These are phyloP conservation scores for Ambrosiella cleistominuta DNA, from an alignment of 2,329 filamentous ascomycete genomes.

Conservation along the genomic window DNA sequence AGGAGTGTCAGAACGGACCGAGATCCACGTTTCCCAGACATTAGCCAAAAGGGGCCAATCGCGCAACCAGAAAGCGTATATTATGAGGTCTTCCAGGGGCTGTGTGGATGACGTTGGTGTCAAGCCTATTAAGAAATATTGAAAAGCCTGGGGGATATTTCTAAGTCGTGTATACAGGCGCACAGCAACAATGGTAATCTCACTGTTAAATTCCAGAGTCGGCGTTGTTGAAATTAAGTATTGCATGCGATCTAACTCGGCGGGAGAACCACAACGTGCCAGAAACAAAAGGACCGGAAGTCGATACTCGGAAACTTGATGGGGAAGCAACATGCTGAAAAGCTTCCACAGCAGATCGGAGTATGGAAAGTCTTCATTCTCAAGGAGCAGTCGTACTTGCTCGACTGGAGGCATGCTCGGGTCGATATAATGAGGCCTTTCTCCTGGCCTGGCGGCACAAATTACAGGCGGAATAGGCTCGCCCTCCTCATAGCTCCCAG, in stretches of 20 bases:
- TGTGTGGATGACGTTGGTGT: conserved; percentile 8
- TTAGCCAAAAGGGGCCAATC: conserved; percentile 10
- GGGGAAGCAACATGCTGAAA: neutral
- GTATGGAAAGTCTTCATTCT: conserved; percentile 10
- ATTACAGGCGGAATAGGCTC: neutral
- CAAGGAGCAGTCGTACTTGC: conserved; percentile 6
- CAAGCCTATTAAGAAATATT: conserved; percentile 9
- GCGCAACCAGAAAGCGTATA: conserved; percentile 11
- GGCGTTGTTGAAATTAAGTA: conserved; percentile 11
- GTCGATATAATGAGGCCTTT: conserved; percentile 9
- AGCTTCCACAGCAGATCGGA: conserved; percentile 10
- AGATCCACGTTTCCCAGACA: conserved; percentile 10
- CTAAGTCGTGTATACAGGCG: conserved; percentile 11
- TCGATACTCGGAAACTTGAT: neutral
- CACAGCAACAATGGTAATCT: conserved; percentile 11
- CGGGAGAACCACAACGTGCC: conserved; percentile 10
- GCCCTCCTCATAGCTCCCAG: conserved; percentile 4
- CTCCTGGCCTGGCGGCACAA: conserved; percentile 6
- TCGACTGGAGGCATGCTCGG: neutral
- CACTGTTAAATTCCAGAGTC: conserved; percentile 5
- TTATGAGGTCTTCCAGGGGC: conserved; percentile 10
- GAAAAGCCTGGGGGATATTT: conserved; percentile 10
- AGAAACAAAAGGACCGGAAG: conserved; percentile 8
- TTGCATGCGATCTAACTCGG: conserved; percentile 12
- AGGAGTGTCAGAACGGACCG: conserved; percentile 6